Base-by-base conservation (phyloP, 148 eudicot genomes). In the Bassia scoparia region DNA sequence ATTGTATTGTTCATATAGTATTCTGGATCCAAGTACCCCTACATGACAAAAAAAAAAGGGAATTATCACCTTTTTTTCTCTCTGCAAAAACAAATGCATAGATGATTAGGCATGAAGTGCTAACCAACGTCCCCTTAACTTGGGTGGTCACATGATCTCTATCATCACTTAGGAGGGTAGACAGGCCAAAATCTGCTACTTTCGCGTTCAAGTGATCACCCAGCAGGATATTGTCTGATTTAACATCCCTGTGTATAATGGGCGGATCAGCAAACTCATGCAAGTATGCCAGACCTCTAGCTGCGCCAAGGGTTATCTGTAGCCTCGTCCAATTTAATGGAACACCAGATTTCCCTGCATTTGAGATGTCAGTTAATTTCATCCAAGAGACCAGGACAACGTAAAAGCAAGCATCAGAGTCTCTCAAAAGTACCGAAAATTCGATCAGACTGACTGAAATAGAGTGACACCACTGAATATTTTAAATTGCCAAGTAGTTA, bases 261-360 rank as follows among this genome's bases (percentile, higher is more conserved):
- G 97, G 97, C 5, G 98, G 98, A 69, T 88, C 84, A 10, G 98
- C 98, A 46, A 88, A 89, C 77, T 95, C 98, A 54, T 95, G 98
- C 64, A 95, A 80, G 75, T 95, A 95, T 72, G 96, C 84, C 74
- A 95, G 72, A 71, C 98, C 98, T 84, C 96, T 82, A 37, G 98
- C 98, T 55, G 98, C 87, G 75, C 93, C 97, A 44, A 95, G 84
- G 10, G 97, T 91, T 23, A 88, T 52, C 14, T 83, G 85, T 44
- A 95, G 81, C 79, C 98, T 86, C 77, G 75, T 84, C 98, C 98
- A 95, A 56, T 86, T 89, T 33, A 91, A 85, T 73, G 79, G 68
- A 68, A 91, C 80, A 62, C 96, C 97, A 52, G 89, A 84, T 79
- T 75, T 91, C 34, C 93, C 98, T 95, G 88, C 71, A n/a, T n/a